Conservation (phyloP, 192 early-diverging fungal genomes). For the Backusella circina region DNA sequence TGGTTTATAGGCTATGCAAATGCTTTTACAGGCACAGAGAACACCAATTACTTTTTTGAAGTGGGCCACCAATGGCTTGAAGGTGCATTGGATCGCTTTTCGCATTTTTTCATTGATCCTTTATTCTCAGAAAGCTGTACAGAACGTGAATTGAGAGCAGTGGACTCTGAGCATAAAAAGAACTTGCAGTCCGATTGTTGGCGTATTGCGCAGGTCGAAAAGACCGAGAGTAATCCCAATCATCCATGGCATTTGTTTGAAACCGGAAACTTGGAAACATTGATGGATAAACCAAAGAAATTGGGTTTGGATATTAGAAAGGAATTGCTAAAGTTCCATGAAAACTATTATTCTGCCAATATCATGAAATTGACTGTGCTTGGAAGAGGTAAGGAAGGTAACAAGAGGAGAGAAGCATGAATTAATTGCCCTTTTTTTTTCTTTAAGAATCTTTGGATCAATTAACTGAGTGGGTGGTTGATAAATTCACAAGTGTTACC, state of each 20-base stretch:
- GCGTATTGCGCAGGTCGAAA: conserved; percentile 79
- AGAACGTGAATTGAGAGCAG: conserved; percentile 86
- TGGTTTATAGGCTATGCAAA: conserved; percentile 35
- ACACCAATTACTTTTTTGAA: conserved; percentile 55
- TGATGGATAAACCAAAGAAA: conserved; percentile 54
- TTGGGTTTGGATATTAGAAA: conserved; percentile 76
- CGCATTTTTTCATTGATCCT: conserved; percentile 89
- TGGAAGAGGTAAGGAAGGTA: conserved; percentile 51
- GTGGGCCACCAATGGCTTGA: conserved; percentile 45
- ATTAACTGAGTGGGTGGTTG: conserved; percentile 70
- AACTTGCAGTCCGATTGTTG: conserved; percentile 82
- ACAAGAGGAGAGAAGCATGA: background rate
- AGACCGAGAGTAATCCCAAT: conserved; percentile 57
- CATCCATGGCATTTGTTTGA: conserved; percentile 87
- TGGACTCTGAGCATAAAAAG: conserved; percentile 91
- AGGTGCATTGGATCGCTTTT: conserved; percentile 53
- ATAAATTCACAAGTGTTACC: conserved; percentile 69
- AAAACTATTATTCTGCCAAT: conserved; percentile 84
- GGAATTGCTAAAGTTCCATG: conserved; percentile 78
- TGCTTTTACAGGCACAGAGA: conserved; percentile 43
- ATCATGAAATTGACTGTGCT: conserved; percentile 87
- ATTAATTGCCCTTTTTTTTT: background rate
- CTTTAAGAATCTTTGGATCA: conserved; percentile 69
- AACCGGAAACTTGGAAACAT: conserved; percentile 81
- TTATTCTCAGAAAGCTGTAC: conserved; percentile 79